These are phyloP conservation scores for Didymella sp. DNA, from an alignment of 2,329 filamentous ascomycete genomes.

Conservation along the genomic window DNA sequence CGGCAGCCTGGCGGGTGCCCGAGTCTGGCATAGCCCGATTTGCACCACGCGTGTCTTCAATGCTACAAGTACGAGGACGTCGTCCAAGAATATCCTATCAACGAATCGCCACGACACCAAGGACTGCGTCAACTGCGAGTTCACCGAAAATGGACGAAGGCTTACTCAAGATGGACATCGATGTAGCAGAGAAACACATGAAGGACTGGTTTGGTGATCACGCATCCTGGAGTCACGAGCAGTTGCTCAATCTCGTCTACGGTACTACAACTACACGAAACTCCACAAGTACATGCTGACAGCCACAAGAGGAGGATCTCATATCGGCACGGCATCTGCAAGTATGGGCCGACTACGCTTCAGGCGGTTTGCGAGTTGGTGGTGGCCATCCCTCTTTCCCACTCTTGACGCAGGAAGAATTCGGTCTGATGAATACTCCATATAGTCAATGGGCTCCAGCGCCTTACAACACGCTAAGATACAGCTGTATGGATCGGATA, in stretches of 20 bases:
- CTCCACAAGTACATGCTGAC: neutral
- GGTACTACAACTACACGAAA: neutral
- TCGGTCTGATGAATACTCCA: neutral
- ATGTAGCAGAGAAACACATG: slow-evolving; percentile 18
- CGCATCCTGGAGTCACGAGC: slow-evolving; percentile 21
- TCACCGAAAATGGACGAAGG: neutral
- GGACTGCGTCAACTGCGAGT: neutral
- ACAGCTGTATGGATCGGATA: neutral
- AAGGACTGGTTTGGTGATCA: slow-evolving; percentile 23
- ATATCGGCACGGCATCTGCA: neutral
- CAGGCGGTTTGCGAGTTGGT: neutral
- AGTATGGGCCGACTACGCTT: neutral
- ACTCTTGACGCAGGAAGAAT: neutral
- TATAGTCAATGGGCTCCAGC: slow-evolving; percentile 1
- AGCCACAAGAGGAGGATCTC: neutral
- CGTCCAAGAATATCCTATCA: neutral
- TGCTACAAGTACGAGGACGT: neutral
- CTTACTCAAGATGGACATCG: slow-evolving; percentile 16
- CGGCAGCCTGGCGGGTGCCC: neutral
- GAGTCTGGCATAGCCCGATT: neutral
- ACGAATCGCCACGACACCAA: neutral
- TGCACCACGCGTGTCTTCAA: neutral
- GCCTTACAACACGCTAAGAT: neutral
- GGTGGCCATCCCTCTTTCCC: slow-evolving; percentile 3
- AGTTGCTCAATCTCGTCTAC: slow-evolving; percentile 5